A percentile compares a stretch with the other conserved stretches of the same genome.
These are phyloP conservation scores for Pestalotiopsis fici DNA, from an alignment of 2,329 filamentous ascomycete species.

Conservation along the genomic window DNA sequence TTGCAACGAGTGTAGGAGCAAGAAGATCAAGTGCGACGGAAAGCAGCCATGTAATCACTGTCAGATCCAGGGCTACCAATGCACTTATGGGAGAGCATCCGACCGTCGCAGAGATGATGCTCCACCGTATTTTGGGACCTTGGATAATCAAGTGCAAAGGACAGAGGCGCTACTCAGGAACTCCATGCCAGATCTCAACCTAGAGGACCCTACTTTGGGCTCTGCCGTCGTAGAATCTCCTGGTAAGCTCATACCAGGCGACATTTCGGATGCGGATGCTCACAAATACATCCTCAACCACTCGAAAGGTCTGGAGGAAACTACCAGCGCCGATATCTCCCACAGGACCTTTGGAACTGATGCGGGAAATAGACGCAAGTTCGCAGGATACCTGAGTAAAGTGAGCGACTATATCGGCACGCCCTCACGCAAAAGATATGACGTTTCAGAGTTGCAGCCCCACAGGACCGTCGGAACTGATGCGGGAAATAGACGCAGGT, in stretches of 20 bases:
- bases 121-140: constrained; percentile 88
- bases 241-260: no score
- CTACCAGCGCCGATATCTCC: no score
- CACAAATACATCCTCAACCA: no score
- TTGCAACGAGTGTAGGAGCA: constrained; percentile 61
- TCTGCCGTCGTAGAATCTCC: no score
- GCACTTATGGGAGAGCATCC: constrained; percentile 93
- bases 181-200: constrained; percentile 49
- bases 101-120: constrained; percentile 88
- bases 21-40: constrained; percentile 87
- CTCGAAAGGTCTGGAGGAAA: no score
- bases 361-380: constrained; percentile 36
- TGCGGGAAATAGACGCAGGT: constrained; percentile 36
- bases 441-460: no score
- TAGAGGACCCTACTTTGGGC: no score
- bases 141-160: constrained; percentile 80
- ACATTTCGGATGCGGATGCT: no score
- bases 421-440: constrained; percentile 46
- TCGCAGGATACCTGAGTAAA: constrained; percentile 42
- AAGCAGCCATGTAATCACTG: constrained; percentile 93
- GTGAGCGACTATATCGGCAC: constrained; percentile 48
- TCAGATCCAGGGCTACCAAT: constrained; percentile 97
- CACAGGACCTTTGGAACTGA: constrained; percentile 11
- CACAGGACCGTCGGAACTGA: constrained; percentile 11
- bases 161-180: constrained; percentile 79